Evolutionary conservation across 2,329 filamentous ascomycete genomes (phyloP).

Genomic region (Fusarium poae): DNA sequence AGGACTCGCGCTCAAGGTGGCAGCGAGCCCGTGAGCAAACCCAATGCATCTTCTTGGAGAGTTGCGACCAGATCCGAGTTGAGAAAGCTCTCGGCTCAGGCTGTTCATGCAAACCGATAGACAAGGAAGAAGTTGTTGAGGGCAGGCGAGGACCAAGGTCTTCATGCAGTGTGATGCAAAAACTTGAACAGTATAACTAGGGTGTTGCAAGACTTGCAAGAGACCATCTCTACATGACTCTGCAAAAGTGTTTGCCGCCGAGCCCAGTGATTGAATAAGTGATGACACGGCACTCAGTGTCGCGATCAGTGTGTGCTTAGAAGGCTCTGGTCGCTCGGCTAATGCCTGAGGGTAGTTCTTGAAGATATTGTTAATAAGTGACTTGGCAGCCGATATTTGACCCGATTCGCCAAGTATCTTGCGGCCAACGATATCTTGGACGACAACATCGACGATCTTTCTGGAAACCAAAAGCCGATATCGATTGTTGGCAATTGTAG

Average conservation of each 20-base stretch:
- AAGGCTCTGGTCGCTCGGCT: constrained; percentile 88
- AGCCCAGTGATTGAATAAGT: constrained; percentile 83
- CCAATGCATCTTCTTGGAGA: constrained; percentile 88
- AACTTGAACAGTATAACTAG: constrained; percentile 95
- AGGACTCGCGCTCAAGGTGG: constrained; percentile 89
- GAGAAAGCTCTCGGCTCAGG: constrained; percentile 84
- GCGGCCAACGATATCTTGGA: constrained; percentile 85
- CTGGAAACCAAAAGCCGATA: constrained; percentile 88
- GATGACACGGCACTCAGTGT: constrained; percentile 83
- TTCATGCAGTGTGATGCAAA: constrained; percentile 89
- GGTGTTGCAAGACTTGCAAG: constrained; percentile 91
- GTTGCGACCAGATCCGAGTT: constrained; percentile 80
- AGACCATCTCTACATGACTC: constrained; percentile 89
- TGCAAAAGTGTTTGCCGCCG: constrained; percentile 81
- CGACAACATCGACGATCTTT: constrained; percentile 83
- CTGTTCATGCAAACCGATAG: constrained; percentile 98
- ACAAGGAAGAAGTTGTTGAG: constrained; percentile 89
- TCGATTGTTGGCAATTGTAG: constrained; percentile 82
- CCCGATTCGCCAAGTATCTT: constrained; percentile 90
- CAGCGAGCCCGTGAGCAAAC: constrained; percentile 91
- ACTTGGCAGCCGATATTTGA: constrained; percentile 84
- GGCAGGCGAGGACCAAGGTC: constrained; percentile 88
- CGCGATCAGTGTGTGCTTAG: constrained; percentile 85
- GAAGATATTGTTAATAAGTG: constrained; percentile 86
- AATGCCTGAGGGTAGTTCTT: constrained; percentile 95